Conservation (phyloP, 495 filamentous ascomycete genomes). For the Apodospora peruviana region DNA sequence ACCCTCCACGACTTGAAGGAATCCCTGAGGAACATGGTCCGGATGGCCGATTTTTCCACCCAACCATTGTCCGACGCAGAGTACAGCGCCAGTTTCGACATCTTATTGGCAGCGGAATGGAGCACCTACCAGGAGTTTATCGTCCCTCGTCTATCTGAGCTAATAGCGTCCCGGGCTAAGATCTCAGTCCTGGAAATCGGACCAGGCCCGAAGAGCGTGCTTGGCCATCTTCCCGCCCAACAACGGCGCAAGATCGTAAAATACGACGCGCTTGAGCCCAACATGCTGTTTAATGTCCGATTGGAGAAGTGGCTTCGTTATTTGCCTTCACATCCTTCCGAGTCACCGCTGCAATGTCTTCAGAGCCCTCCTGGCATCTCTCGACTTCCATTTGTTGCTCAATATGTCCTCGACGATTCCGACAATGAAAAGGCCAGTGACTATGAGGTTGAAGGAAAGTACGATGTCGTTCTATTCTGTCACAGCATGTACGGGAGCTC, state of each 20-base stretch:
- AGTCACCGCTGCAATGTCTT: constrained; percentile 45
- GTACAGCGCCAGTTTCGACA: constrained; percentile 50
- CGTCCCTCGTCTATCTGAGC: constrained; percentile 47
- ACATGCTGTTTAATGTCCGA: constrained; percentile 40
- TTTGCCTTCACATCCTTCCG: constrained; percentile 23
- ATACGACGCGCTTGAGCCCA: constrained; percentile 56
- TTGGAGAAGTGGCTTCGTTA: constrained; percentile 42
- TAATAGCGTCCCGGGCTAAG: constrained; percentile 40
- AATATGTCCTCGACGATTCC: constrained; percentile 20
- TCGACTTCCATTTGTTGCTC: constrained; percentile 39
- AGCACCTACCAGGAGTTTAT: constrained; percentile 52
- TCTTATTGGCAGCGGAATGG: constrained; percentile 40
- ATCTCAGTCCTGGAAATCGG: constrained; percentile 58
- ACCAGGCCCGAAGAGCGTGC: constrained; percentile 52
- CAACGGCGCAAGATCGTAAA: constrained; percentile 42
- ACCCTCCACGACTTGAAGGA: too few relatives aligned
- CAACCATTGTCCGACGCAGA: constrained; percentile 51
- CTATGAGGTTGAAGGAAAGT: constrained; percentile 33
- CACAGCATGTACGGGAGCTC: constrained; percentile 59
- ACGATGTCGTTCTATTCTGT: constrained; percentile 56
- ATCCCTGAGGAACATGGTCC: too few relatives aligned
- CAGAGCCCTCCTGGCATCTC: constrained; percentile 37
- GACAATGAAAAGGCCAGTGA: constrained; percentile 6
- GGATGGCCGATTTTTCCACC: too few relatives aligned
- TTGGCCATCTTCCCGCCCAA: constrained; percentile 44